These are phyloP conservation scores for Fusarium beomiforme DNA, from an alignment of 2,329 filamentous ascomycete species.

Conservation along the genomic window DNA sequence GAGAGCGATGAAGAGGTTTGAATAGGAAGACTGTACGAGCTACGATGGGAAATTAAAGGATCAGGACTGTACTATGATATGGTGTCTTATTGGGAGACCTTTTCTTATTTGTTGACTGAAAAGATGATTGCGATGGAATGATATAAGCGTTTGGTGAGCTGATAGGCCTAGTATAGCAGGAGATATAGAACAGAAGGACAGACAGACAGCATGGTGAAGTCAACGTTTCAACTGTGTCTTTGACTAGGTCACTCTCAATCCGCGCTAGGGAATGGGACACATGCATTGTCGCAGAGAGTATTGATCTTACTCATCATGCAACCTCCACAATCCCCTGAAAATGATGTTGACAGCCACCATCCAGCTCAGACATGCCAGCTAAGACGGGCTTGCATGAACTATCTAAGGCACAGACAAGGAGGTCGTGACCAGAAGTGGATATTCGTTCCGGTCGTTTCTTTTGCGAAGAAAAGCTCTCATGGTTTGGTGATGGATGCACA, in stretches of 20 bases:
- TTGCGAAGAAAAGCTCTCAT: neutral
- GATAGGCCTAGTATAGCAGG: neutral
- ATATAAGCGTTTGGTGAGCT: slow-evolving; percentile 3
- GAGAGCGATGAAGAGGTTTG: slow-evolving; percentile 89
- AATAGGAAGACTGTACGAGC: slow-evolving; percentile 31
- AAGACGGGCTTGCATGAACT: slow-evolving; percentile 17
- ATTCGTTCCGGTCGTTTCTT: neutral
- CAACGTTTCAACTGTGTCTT: slow-evolving; percentile 1
- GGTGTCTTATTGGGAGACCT: slow-evolving; percentile 20
- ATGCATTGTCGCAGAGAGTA: neutral
- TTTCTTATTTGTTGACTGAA: slow-evolving; percentile 17
- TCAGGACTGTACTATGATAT: slow-evolving; percentile 16
- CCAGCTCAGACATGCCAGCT: neutral
- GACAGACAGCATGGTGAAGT: slow-evolving; percentile 14
- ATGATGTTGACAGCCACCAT: slow-evolving; percentile 10
- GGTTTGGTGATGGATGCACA: slow-evolving; percentile 14
- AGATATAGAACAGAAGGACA: slow-evolving; percentile 23
- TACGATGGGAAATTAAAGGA: slow-evolving; percentile 14
- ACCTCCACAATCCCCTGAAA: neutral
- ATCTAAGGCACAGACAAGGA: slow-evolving; percentile 9
- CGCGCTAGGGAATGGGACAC: neutral
- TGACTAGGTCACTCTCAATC: neutral
- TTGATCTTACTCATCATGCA: neutral
- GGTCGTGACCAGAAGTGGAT: neutral
- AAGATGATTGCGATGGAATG: slow-evolving; percentile 19